phyloP scores from a whole-genome alignment of 768 basidiomycete species.

The Paxillus involutus region DNA sequence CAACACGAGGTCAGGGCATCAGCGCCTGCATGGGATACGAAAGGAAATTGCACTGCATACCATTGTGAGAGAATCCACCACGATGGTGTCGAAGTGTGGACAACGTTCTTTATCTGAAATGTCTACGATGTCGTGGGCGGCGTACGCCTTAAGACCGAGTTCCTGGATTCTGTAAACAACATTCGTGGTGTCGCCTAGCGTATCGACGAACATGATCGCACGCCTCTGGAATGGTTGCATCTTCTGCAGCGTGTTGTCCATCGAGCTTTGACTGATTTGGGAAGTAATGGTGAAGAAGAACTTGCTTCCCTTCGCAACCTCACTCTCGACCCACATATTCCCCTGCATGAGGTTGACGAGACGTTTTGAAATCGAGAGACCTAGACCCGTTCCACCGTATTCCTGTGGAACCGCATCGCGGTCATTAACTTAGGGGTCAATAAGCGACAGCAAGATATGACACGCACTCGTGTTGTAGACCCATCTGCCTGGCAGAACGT shows the following conservation, averaged over 20 bases:
- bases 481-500: slow-evolving; percentile 99
- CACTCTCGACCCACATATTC: slow-evolving; percentile 98
- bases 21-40: background rate
- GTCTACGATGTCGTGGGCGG: slow-evolving; percentile 76
- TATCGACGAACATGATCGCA: slow-evolving; percentile 91
- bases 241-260: slow-evolving; percentile 73
- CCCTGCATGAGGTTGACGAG: slow-evolving; percentile 97
- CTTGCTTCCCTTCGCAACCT: slow-evolving; percentile 87
- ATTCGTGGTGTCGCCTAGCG: slow-evolving; percentile 68
- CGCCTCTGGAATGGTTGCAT: slow-evolving; percentile 87
- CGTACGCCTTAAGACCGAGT: slow-evolving; percentile 74
- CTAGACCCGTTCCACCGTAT: slow-evolving; percentile 96
- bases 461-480: slow-evolving; percentile 85
- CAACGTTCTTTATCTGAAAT: slow-evolving; percentile 79
- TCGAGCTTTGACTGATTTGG: slow-evolving; percentile 71
- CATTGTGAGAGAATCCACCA: slow-evolving; percentile 84
- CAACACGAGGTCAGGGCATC: slow-evolving; percentile 16
- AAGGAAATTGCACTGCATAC: slow-evolving; percentile 47
- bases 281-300: slow-evolving; percentile 97
- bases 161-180: slow-evolving; percentile 77
- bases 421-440: slow-evolving; percentile 12
- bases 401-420: slow-evolving; percentile 49
- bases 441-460: slow-evolving; percentile 4
- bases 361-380: slow-evolving; percentile 95
- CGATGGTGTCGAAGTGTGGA: slow-evolving; percentile 92